Evolutionary conservation across 2,329 filamentous ascomycete species (phyloP), one percentile per base, ranked within the genome.

Genomic region (Phialophora expanda): DNA sequence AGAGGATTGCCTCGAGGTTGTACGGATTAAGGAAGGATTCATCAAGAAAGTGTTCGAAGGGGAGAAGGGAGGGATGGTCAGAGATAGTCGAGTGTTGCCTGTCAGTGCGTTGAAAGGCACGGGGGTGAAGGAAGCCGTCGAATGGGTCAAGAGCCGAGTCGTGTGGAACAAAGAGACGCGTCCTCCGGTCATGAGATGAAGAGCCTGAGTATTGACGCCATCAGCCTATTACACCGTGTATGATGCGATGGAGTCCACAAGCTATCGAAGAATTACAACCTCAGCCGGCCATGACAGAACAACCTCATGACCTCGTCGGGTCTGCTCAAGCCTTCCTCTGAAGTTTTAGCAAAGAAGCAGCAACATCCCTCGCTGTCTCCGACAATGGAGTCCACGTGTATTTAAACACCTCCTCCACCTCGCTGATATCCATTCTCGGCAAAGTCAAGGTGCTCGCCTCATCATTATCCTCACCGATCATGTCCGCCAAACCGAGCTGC

Each of bases 1-100:
- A 1, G 95, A 99, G 79, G 95, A 98, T 78, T 98, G 94, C 73
- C 91, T 98, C 60, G 95, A 99, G 83, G 95, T 97, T 1, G 94
- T 98, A 66, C 85, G 93, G 70, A 97, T 99, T 76, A 99, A 99
- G 80, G 95, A 99, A 78, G 95, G 94, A 0, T 83, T 98, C 62
- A 93, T 99, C 59, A 90, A 96, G 79, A 93, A 91, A 81, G 93
- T 99, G 24, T 95, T 97, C 82, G 93, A 98, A 82, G 92, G 95
- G 22, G 92, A 96, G 76, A 95, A 94, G 80, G 92, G 92, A 0
- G 86, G 85, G 50, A 90, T 89, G 69, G 92, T 97, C 61, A 86
- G 94, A 70, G 95, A 99, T 80, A 96, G 91, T 75, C 85, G 95
- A 67, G 95, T 98, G 17, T 78, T 99, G 75, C 93, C 95, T 6